Evolutionary conservation across 1,284 basidiomycete species (phyloP), one percentile per base, ranked within the genome.

Genomic region (Erythrobasidium hasegawianum): DNA sequence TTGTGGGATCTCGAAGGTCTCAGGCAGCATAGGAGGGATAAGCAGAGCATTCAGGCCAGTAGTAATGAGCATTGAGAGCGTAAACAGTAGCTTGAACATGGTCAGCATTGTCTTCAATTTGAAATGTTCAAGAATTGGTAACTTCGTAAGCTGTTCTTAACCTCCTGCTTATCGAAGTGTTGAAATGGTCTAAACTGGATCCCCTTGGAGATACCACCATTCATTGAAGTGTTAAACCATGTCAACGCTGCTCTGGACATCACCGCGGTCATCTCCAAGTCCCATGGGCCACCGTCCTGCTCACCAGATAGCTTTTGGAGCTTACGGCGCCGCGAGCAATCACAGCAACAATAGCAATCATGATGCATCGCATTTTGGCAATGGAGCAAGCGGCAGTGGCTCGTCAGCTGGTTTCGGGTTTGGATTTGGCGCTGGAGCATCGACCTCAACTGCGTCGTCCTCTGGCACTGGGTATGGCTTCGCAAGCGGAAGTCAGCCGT

Each of bases 381-480:
- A n/a, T n/a, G n/a, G n/a, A n/a, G n/a, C n/a, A n/a, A n/a, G n/a
- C n/a, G n/a, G n/a, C n/a, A n/a, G n/a, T n/a, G n/a, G n/a, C n/a
- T n/a, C 47, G 14, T 27, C 62, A 24, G 24, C 62, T 27, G n/a
- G 20, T 22, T 26, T 27, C 43, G 38, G 27, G 1, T 27, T 27
- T 18, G 50, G 50, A 7, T 53, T 53, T 26, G 50, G 50, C n/a
- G 18, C 60, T 41, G 16, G 24, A 50, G 18, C 58, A 13, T 50
- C 29, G 9, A 39, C n/a, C 24, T 33, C 47, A 38, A 54, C 29
- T 27, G 24, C 55, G n/a, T 57, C n/a, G n/a, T n/a, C n/a, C n/a
- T n/a, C n/a, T n/a, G n/a, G n/a, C n/a, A n/a, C 50, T 53, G 62
- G 62, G 26, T 65, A 57, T 57, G 62, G 62, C 26, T 57, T 65